phyloP scores from a whole-genome alignment of 306 rosid genomes.

The Cajanus cajan region DNA sequence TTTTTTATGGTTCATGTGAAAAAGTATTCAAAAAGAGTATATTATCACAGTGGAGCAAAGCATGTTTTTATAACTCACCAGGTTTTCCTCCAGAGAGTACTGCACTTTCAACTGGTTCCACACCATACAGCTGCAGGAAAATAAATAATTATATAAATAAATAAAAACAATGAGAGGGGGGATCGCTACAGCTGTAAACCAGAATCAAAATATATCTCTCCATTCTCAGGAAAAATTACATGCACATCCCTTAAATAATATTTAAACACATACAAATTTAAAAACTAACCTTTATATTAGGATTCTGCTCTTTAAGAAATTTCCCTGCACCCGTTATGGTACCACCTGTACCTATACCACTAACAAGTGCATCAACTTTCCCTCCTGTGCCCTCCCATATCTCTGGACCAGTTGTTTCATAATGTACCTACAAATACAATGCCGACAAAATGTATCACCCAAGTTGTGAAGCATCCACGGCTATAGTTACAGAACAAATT shows the following conservation, averaged over 20 bases:
- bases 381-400: conserved; percentile 63
- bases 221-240: neutral
- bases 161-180: neutral
- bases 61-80: conserved; percentile 38
- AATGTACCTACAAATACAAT: conserved; percentile 50
- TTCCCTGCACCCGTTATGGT: conserved; percentile 72
- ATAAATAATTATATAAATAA: neutral
- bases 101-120: conserved; percentile 67
- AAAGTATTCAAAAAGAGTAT: neutral
- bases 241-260: neutral
- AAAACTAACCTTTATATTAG: conserved; percentile 49
- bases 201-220: neutral
- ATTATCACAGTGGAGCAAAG: neutral
- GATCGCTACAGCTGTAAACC: neutral
- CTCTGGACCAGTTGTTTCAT: conserved; percentile 74
- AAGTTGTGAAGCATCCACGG: conserved; percentile 8
- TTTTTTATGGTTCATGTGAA: neutral
- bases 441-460: neutral
- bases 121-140: conserved; percentile 49
- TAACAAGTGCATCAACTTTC: conserved; percentile 57
- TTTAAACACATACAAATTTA: neutral
- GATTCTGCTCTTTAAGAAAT: conserved; percentile 66
- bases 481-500: neutral
- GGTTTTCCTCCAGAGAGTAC: conserved; percentile 73
- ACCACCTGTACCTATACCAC: conserved; percentile 73